These are phyloP conservation scores for Puccinia coronata DNA, from an alignment of 1,284 basidiomycete genomes.

Conservation along the genomic window DNA sequence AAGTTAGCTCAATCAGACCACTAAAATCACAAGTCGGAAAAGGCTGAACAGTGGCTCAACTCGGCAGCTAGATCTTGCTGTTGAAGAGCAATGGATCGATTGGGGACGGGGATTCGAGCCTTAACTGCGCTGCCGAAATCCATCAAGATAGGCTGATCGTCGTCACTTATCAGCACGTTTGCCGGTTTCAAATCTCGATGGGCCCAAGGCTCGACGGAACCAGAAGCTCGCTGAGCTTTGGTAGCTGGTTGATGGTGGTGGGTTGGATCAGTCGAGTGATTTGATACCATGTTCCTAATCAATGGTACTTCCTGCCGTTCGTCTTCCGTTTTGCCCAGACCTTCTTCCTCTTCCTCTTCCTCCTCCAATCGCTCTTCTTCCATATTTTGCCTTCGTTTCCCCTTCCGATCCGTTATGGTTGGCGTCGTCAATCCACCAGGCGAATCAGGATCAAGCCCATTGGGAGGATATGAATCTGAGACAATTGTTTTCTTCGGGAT, in stretches of 20 bases:
- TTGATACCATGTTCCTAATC: conserved; percentile 34
- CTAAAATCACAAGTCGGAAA: no score
- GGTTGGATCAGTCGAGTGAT: conserved; percentile 14
- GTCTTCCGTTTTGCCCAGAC: conserved; percentile 31
- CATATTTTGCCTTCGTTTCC: conserved; percentile 19
- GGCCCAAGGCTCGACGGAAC: conserved; percentile 28
- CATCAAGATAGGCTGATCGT: conserved; percentile 56
- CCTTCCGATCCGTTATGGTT: conserved; percentile 17
- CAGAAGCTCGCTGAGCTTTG: neutral
- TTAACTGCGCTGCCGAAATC: conserved; percentile 58
- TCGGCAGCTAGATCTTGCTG: conserved; percentile 54
- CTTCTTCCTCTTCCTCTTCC: conserved; percentile 40
- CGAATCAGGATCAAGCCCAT: conserved; percentile 26
- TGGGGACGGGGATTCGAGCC: conserved; percentile 55
- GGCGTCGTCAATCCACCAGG: conserved; percentile 2
- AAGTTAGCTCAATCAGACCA: neutral
- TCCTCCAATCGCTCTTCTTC: conserved; percentile 16
- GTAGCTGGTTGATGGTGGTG: conserved; percentile 1
- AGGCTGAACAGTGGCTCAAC: conserved; percentile 32
- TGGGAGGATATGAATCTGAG: conserved; percentile 28
- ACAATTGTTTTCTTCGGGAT: conserved; percentile 53
- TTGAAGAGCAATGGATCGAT: conserved; percentile 56
- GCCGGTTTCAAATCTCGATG: conserved; percentile 48
- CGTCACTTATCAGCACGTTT: conserved; percentile 58
- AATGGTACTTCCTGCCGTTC: conserved; percentile 40